Evolutionary conservation across 192 early-diverging fungal genomes (phyloP), one percentile per base, ranked within the genome.

Genomic region (Haplosporangium gracile): DNA sequence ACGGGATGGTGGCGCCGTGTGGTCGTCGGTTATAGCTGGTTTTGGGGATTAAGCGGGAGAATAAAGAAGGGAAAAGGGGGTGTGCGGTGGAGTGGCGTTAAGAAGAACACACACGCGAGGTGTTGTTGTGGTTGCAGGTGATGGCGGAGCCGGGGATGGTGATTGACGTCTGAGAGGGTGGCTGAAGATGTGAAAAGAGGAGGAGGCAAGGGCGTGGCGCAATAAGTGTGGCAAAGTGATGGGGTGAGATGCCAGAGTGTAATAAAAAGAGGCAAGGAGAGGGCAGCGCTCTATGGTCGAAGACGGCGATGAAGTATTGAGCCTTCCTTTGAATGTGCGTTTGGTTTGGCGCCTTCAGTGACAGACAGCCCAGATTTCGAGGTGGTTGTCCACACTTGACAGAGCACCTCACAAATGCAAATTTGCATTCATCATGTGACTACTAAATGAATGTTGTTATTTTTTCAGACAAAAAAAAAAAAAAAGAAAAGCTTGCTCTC

Each of bases 1-100:
- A 75, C 51, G 74, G 74, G 74, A 75, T 75, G 75, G 60, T 76
- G 75, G 36, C 60, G 53, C 34, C 36, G 57, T 65, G 60, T 60
- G 55, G n/a, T 76, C 38, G 57, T 20, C 10, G 16, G 20, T 47
- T 34, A 65, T 57, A 45, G 20, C 9, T 74, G 73, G 20, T 13
- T 40, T 51, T 38, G 29, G 29, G 42, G 40, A 49, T 36, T 15
- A 40, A 49, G 76, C 38, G 13, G 45, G 68, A 10, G 2, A 47
- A 36, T 39, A 51, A 45, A 70, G 68, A 32, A 45, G 45, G 60
- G 38, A 42, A 29, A 68, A 24, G 57, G 32, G 57, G 38, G 75
- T 76, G 36, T 57, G 39, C 26, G 39, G 6, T 22, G 24, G 75
- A 15, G 38, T 7, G 60, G 34, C 40, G 60, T 39, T 34, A 39